Percentiles rank a stretch among this genome's conserved stretches.
Evolutionary conservation across 2,329 filamentous ascomycete genomes (phyloP).

Genomic region (Passalora sequoiae): DNA sequence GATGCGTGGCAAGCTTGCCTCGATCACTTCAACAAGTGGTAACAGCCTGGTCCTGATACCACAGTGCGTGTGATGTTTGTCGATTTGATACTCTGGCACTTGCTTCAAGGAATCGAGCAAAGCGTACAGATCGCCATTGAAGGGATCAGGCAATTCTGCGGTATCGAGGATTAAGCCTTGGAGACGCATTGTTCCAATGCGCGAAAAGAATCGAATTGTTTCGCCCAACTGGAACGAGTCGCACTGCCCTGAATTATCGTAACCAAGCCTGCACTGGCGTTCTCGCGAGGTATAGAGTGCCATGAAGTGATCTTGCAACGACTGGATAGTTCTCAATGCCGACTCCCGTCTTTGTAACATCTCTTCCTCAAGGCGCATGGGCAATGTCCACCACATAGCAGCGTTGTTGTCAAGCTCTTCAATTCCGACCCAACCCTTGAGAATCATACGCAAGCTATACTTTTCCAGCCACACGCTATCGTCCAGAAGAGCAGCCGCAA

Average conservation of each 20-base stretch:
- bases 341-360: constrained; percentile 60
- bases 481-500: constrained; percentile 62
- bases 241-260: constrained; percentile 66
- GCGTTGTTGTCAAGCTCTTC: constrained; percentile 35
- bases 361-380: constrained; percentile 65
- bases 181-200: constrained; percentile 57
- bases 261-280: constrained; percentile 66
- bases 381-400: constrained; percentile 68
- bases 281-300: constrained; percentile 62
- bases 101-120: constrained; percentile 59
- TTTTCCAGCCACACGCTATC: constrained; percentile 56
- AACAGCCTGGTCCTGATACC: constrained; percentile 62
- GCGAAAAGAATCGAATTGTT: constrained; percentile 65
- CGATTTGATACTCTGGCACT: constrained; percentile 67
- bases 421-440: constrained; percentile 59
- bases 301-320: constrained; percentile 64
- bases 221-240: constrained; percentile 75
- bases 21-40: constrained; percentile 61
- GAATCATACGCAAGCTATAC: constrained; percentile 61
- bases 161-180: constrained; percentile 39
- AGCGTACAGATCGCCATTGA: constrained; percentile 57
- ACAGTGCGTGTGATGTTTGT: constrained; percentile 68
- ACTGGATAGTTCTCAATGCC: constrained; percentile 64
- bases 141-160: constrained; percentile 44
- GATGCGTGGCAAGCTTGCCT: constrained; percentile 40